Conservation (phyloP, 1,284 basidiomycete species). For the Ceratobasidium sp. region DNA sequence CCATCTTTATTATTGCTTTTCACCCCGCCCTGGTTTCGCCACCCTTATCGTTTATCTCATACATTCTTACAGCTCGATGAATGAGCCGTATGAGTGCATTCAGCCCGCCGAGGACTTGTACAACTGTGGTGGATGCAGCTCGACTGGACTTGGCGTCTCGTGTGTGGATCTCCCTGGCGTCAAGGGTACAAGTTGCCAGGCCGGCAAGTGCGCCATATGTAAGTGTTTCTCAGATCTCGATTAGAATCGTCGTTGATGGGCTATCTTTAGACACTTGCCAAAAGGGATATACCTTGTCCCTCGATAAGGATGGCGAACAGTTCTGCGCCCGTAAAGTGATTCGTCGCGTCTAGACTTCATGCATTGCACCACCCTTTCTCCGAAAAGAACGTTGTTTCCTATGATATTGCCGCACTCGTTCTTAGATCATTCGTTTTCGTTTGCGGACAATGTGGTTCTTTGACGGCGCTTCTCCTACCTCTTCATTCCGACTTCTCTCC, state of each 20-base stretch:
- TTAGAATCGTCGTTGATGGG: background rate
- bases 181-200: slow-evolving; percentile 11
- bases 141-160: background rate
- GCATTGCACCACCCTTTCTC: background rate
- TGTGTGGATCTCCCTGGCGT: slow-evolving; percentile 13
- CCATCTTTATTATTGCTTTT: too few species aligned
- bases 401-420: background rate
- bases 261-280: slow-evolving; percentile 15
- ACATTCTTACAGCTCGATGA: slow-evolving; percentile 4
- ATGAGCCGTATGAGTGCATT: slow-evolving; percentile 32
- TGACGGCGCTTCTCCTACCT: too few species aligned
- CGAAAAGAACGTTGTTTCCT: background rate
- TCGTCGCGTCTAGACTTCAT: slow-evolving; percentile 18
- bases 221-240: background rate
- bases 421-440: background rate
- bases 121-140: slow-evolving; percentile 31
- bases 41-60: too few species aligned
- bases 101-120: slow-evolving; percentile 22
- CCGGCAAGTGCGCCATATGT: slow-evolving; percentile 31
- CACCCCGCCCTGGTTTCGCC: too few species aligned
- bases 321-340: slow-evolving; percentile 14
- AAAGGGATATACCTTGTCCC: slow-evolving; percentile 7
- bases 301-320: slow-evolving; percentile 6
- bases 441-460: background rate
- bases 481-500: background rate